Conservation (phyloP, 176 grass and related monocot species). For the Themeda triandra region DNA sequence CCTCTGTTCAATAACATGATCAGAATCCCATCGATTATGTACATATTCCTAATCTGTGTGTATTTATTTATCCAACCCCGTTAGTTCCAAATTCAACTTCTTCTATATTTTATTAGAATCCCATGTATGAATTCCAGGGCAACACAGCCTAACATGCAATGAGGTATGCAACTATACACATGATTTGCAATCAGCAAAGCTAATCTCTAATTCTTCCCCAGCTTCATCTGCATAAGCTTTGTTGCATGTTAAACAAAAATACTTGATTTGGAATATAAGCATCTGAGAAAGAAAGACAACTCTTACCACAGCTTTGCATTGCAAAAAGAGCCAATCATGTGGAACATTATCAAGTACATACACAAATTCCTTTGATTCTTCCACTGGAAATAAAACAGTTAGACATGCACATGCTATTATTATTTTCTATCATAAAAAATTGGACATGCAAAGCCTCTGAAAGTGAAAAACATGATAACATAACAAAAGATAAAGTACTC, state of each 20-base stretch:
- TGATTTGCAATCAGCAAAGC: neutral
- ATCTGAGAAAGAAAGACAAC: neutral
- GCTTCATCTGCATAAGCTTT: neutral
- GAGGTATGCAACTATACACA: neutral
- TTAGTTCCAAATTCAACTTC: neutral
- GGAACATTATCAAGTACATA: slow-evolving; percentile 77
- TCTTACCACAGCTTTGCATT: slow-evolving; percentile 87
- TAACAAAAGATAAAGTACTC: neutral
- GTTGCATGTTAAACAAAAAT: neutral
- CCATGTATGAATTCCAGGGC: neutral
- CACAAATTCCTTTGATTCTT: slow-evolving; percentile 55
- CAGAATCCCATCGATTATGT: neutral
- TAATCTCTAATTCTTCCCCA: neutral
- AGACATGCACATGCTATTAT: neutral
- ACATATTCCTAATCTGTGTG: neutral
- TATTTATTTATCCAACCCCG: neutral
- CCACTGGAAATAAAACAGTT: slow-evolving; percentile 44
- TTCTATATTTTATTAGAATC: neutral
- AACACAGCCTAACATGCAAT: neutral
- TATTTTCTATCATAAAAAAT: neutral
- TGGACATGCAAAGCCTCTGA: slow-evolving; percentile 1
- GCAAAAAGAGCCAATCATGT: slow-evolving; percentile 88
- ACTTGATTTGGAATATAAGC: neutral
- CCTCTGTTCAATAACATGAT: neutral
- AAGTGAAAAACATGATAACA: neutral